Percentiles rank a stretch among this genome's conserved stretches.
These are phyloP conservation scores for Flaveria sonorensis DNA, from an alignment of 129 eudicot genomes.

Conservation along the genomic window DNA sequence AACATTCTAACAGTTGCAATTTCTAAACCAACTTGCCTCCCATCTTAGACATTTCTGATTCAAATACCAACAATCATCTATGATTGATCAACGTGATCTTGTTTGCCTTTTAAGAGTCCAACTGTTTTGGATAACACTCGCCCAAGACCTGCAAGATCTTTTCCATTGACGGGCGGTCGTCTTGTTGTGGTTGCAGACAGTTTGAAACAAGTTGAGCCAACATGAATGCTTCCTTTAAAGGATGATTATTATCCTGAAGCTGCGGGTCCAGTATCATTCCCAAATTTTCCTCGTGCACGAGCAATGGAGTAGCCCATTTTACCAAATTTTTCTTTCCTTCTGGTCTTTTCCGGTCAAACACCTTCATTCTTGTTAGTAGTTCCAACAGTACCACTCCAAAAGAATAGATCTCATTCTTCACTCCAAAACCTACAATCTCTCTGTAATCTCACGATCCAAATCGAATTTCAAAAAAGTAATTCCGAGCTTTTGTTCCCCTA, in stretches of 20 bases:
- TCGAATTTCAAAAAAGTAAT: too few species aligned
- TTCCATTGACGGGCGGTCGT: slow-evolving; percentile 28
- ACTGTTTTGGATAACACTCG: background rate
- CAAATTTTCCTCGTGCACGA: slow-evolving; percentile 17
- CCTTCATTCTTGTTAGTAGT: slow-evolving; percentile 38
- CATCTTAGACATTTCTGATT: too few species aligned
- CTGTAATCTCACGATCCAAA: too few species aligned
- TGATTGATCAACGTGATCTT: background rate
- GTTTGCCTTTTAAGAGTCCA: background rate
- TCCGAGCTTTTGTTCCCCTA: too few species aligned
- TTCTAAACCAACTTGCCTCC: too few species aligned
- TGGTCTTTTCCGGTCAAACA: slow-evolving; percentile 29
- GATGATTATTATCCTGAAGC: slow-evolving; percentile 7
- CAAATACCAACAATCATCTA: too few species aligned
- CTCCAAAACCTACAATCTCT: slow-evolving; percentile 32
- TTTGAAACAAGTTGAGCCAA: slow-evolving; percentile 24
- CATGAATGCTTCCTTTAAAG: slow-evolving; percentile 23
- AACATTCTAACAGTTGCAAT: too few species aligned
- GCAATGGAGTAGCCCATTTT: slow-evolving; percentile 30
- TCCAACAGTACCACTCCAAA: slow-evolving; percentile 47
- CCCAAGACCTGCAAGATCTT: slow-evolving; percentile 19
- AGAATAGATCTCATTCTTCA: slow-evolving; percentile 41
- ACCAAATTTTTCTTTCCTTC: slow-evolving; percentile 25
- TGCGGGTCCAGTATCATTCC: slow-evolving; percentile 26
- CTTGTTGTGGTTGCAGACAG: slow-evolving; percentile 11